phyloP scores from a whole-genome alignment of 345 rosid genomes.

The Euphorbia peplus region DNA sequence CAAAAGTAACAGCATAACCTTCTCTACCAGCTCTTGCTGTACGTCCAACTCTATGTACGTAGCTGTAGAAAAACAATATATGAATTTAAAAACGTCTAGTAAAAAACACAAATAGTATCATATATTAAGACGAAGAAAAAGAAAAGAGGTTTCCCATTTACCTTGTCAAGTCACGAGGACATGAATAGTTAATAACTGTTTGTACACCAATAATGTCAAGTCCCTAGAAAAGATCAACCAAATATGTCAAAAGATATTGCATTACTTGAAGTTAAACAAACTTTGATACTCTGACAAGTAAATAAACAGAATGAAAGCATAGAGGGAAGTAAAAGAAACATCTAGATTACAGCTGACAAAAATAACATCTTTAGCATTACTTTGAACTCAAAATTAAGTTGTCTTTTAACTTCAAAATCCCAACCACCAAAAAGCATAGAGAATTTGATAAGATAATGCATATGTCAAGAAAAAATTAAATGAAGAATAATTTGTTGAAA shows the following conservation, averaged over 20 bases:
- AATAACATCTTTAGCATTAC: not conserved
- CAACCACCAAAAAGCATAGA: not conserved
- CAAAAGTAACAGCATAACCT: conserved; percentile 94
- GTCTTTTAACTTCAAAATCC: not conserved
- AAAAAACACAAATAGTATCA: not conserved
- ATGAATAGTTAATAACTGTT: conserved; percentile 91
- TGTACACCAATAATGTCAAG: conserved; percentile 96
- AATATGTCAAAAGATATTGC: not conserved
- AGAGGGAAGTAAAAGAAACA: not conserved
- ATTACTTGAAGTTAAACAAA: not conserved
- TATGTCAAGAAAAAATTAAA: not conserved
- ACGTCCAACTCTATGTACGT: conserved; percentile 94
- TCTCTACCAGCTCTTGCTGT: conserved; percentile 99
- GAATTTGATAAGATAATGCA: not conserved
- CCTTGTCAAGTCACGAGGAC: conserved; percentile 97
- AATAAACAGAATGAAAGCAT: not conserved
- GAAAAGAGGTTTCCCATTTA: conserved; percentile 16
- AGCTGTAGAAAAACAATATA: conserved; percentile 41
- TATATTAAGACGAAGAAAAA: not conserved
- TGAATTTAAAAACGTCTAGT: not conserved
- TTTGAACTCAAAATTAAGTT: not conserved
- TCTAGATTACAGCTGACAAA: not conserved
- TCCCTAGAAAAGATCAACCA: conserved; percentile 47
- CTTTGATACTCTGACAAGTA: not conserved
- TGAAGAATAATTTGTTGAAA: not conserved